These are phyloP conservation scores for Cyberlindnera subsufficiens DNA, from an alignment of 805 yeast species.

Conservation along the genomic window DNA sequence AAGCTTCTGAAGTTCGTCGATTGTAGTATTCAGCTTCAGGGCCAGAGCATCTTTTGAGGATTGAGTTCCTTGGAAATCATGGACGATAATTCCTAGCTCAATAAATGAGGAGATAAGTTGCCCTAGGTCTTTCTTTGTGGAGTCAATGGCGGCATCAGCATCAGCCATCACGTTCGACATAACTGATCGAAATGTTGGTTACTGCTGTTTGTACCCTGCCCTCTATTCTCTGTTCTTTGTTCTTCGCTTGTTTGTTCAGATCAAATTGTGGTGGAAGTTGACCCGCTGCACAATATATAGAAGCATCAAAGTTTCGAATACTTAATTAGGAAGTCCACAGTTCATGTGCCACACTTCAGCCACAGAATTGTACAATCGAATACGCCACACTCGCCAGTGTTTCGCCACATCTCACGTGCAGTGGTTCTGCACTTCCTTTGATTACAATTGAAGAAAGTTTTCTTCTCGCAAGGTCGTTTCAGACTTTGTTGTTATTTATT, in stretches of 20 bases:
- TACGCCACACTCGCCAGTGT: constrained; percentile 1
- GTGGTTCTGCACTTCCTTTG: neutral
- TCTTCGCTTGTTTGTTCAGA: too few species aligned
- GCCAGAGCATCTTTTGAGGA: constrained; percentile 60
- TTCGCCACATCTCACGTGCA: constrained; percentile 1
- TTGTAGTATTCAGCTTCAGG: constrained; percentile 33
- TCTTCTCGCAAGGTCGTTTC: too few species aligned
- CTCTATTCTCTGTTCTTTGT: too few species aligned
- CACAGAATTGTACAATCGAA: constrained; percentile 1
- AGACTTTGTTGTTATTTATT: neutral
- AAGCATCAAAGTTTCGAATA: neutral
- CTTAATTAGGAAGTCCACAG: constrained; percentile 3
- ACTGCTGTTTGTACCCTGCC: too few species aligned
- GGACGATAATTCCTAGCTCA: constrained; percentile 86
- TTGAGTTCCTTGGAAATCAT: constrained; percentile 87
- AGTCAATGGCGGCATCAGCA: neutral
- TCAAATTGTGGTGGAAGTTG: too few species aligned
- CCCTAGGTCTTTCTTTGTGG: neutral
- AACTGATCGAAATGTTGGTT: too few species aligned
- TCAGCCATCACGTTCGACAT: neutral
- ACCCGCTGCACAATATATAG: too few species aligned
- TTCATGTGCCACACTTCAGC: constrained; percentile 6
- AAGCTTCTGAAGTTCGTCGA: constrained; percentile 32
- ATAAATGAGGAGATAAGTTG: constrained; percentile 33
- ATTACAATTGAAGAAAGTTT: too few species aligned